Base-by-base conservation (phyloP, 1,284 basidiomycete species). In the Malassezia yamatoensis region DNA sequence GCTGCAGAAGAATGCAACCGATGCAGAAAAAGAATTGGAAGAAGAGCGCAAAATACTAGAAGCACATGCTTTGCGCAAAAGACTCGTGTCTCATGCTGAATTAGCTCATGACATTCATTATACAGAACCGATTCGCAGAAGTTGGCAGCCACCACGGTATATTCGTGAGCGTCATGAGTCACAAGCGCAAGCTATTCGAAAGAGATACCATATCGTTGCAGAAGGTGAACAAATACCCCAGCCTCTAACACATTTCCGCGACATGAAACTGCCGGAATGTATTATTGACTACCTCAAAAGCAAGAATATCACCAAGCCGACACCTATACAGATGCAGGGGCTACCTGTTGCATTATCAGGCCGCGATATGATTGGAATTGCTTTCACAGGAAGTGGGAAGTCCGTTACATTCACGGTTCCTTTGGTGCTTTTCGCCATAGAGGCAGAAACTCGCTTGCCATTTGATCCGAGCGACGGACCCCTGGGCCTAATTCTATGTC, bases 321-420 rank as follows among this genome's bases (percentile, higher is more conserved):
- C 94, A 0, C 93, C 93, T 2, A 98, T 98, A 68, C 94, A 99
- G 74, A 81, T 96, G 46, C 94, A 98, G 78, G 94, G 94, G 16
- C 84, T 98, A 44, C 93, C 94, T 0, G 86, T 88, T 36, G 94
- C 89, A 8, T 76, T 78, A 46, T 61, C 73, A 0, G 77, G 77
- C 5, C 65, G 77, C 29, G 77, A 78, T 58, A 77, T 78, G 76
- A 78, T 78, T 51, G 77, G 77, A 0, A 77, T 78, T 59, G 77
- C 77, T 1, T 78, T 77, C 49, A 78, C 77, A 3, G 77, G 77
- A 12, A 76, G 76, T 0, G 77, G 77, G 20, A 78, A 78, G 62
- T 78, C 77, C 11, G 64, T 78, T 18, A 76, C 77, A 3, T 78
- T 78, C 60, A 73, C 71, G 1, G 49, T 78, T 21, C 77, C 77